Conservation (phyloP, 306 rosid species). For the Fragaria ananassa region DNA sequence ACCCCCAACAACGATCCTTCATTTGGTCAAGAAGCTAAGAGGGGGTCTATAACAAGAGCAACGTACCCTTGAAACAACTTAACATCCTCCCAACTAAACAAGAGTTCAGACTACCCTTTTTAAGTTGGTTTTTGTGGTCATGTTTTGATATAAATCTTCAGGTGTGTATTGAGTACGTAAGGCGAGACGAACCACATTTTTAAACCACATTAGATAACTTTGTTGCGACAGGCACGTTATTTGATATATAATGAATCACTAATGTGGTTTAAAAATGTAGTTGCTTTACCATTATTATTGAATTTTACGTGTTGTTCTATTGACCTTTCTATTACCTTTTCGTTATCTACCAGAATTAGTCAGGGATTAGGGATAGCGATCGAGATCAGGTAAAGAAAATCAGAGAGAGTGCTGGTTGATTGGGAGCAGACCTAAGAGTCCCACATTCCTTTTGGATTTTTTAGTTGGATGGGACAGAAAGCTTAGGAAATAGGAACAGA, state of each 20-base stretch:
- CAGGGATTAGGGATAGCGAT: constrained; percentile 3
- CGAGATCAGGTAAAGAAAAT: background rate
- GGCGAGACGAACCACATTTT: constrained; percentile 5
- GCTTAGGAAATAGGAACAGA: constrained; percentile 87
- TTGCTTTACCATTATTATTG: background rate
- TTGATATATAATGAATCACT: background rate
- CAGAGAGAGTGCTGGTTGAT: constrained; percentile 54
- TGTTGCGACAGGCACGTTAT: background rate
- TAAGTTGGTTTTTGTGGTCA: constrained; percentile 10
- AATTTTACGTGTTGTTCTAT: background rate
- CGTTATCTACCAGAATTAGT: constrained; percentile 45
- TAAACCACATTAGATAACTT: background rate
- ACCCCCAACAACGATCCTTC: constrained; percentile 10
- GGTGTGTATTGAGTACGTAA: background rate
- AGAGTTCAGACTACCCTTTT: background rate
- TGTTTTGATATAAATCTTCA: background rate
- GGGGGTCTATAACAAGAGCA: constrained; percentile 40
- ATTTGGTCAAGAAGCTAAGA: constrained; percentile 31
- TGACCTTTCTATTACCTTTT: constrained; percentile 4
- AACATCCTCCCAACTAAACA: constrained; percentile 1
- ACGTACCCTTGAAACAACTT: constrained; percentile 1
- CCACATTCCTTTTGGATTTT: constrained; percentile 80
- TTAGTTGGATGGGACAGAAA: constrained; percentile 95
- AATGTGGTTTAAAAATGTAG: constrained; percentile 7
- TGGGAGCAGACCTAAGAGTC: constrained; percentile 58